Conservation (phyloP, 371 early-diverging fungal genomes). For the Syncephalastrum sp. region DNA sequence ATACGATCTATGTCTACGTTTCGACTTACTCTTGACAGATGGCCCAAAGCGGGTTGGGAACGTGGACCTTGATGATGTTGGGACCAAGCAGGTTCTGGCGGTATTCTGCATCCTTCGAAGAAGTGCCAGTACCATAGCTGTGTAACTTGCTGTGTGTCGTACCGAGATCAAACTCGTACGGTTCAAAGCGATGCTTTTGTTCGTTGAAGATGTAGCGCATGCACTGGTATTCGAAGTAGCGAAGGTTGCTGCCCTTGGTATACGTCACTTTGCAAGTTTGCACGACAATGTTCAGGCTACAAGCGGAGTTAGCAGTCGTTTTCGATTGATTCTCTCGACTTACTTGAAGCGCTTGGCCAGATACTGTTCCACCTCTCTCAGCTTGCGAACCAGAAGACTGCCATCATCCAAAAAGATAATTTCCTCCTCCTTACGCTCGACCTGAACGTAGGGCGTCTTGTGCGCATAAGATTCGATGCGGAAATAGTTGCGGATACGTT, state of each 20-base stretch:
- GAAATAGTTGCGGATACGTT: conserved; percentile 63
- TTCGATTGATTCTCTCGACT: neutral
- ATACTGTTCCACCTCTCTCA: conserved; percentile 34
- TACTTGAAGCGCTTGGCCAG: conserved; percentile 13
- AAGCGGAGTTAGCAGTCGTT: neutral
- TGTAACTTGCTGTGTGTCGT: conserved; percentile 46
- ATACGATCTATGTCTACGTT: neutral
- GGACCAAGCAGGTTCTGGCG: conserved; percentile 61
- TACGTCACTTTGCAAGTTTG: conserved; percentile 35
- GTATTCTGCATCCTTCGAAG: conserved; percentile 44
- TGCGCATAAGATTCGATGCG: conserved; percentile 51
- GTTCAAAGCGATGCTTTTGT: conserved; percentile 47
- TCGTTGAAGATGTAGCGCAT: conserved; percentile 68
- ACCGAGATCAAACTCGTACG: conserved; percentile 57
- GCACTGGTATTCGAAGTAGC: conserved; percentile 73
- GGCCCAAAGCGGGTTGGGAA: conserved; percentile 50
- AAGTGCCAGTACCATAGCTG: conserved; percentile 47
- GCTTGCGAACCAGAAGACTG: conserved; percentile 24
- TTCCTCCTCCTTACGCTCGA: conserved; percentile 55
- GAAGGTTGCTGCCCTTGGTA: conserved; percentile 40
- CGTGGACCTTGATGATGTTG: conserved; percentile 63
- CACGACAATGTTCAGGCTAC: conserved; percentile 36
- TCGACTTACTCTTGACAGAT: conserved; percentile 51
- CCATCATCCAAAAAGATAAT: conserved; percentile 57
- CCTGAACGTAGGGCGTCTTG: conserved; percentile 57